Conservation (phyloP, 805 yeast species). For the Jamesozyma piceae region DNA sequence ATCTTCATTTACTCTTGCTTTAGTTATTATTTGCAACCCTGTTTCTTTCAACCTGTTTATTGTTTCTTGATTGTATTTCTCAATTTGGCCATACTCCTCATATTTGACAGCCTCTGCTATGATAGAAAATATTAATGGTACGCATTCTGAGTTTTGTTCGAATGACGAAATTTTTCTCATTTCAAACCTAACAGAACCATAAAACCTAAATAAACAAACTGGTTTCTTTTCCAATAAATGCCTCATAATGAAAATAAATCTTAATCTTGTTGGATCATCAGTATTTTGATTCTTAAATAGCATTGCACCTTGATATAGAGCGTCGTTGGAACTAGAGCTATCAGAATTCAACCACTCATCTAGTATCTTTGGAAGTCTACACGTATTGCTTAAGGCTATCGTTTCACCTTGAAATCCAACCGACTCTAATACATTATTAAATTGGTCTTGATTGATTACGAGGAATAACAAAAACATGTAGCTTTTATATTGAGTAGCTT, state of each 20-base stretch:
- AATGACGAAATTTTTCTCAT: slow-evolving; percentile 27
- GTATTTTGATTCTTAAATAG: slow-evolving; percentile 28
- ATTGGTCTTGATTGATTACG: slow-evolving; percentile 32
- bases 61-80: slow-evolving; percentile 15
- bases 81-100: slow-evolving; percentile 25
- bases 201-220: slow-evolving; percentile 26
- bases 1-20: neutral
- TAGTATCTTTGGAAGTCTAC: slow-evolving; percentile 32
- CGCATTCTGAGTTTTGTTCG: slow-evolving; percentile 26
- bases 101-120: slow-evolving; percentile 23
- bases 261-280: slow-evolving; percentile 31
- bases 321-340: slow-evolving; percentile 23
- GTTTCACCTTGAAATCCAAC: slow-evolving; percentile 31
- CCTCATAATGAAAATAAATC: slow-evolving; percentile 28
- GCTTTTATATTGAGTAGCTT: slow-evolving; percentile 15
- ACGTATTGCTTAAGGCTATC: slow-evolving; percentile 26
- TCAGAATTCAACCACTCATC: slow-evolving; percentile 29
- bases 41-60: slow-evolving; percentile 17
- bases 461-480: slow-evolving; percentile 32
- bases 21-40: slow-evolving; percentile 9
- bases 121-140: slow-evolving; percentile 29
- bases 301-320: slow-evolving; percentile 30
- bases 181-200: slow-evolving; percentile 24
- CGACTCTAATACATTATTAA: slow-evolving; percentile 26
- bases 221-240: slow-evolving; percentile 28